Conservation (phyloP, 2,329 filamentous ascomycete genomes). For the Colletotrichum limetticola region DNA sequence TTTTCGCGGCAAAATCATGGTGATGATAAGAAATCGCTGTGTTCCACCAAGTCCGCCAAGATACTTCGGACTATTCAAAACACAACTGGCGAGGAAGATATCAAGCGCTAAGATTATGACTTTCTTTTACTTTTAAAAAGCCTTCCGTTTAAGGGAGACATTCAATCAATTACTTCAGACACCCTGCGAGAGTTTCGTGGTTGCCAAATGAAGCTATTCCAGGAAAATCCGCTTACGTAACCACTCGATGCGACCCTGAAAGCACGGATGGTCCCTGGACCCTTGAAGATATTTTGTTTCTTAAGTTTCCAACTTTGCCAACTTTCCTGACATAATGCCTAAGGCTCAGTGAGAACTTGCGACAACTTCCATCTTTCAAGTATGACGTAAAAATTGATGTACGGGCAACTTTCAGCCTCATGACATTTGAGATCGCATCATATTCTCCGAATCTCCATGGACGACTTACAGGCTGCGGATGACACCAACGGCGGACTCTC, state of each 20-base stretch:
- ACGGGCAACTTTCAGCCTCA: neutral
- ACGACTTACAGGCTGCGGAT: neutral
- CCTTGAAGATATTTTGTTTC: constrained; percentile 7
- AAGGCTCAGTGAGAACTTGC: neutral
- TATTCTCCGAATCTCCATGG: neutral
- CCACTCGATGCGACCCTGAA: neutral
- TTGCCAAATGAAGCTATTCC: neutral
- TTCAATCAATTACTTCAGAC: neutral
- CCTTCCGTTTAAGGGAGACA: too few species aligned
- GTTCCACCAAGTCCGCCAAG: too few species aligned
- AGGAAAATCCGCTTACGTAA: neutral
- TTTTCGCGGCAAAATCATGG: too few species aligned
- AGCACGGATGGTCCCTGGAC: constrained; percentile 17
- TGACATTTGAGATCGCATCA: neutral
- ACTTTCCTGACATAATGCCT: constrained; percentile 11
- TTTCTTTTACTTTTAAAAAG: too few species aligned
- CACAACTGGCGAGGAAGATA: too few species aligned
- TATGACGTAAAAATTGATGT: neutral
- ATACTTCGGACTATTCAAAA: too few species aligned
- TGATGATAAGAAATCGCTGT: too few species aligned
- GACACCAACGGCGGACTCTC: accelerated
- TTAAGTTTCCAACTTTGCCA: constrained; percentile 23
- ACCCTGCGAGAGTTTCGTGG: neutral
- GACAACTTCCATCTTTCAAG: neutral
- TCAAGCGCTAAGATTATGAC: too few species aligned